A percentile compares a stretch with the other conserved stretches of the same genome.
Evolutionary conservation across 768 basidiomycete species (phyloP).

Genomic region (Cystobasidium onofrii): DNA sequence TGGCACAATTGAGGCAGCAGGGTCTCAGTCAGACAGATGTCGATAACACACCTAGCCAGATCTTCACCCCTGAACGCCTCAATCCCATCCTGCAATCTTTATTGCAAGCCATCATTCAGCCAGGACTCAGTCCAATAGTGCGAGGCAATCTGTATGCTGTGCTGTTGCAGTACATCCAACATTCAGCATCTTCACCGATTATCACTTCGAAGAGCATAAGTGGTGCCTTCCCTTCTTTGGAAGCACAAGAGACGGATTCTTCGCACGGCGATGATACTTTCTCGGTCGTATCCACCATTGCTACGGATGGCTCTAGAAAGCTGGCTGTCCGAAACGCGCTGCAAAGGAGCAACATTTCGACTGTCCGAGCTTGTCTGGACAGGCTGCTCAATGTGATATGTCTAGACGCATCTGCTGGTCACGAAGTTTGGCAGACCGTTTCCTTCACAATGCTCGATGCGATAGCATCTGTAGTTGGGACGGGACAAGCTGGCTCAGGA

Average conservation of each 20-base stretch:
- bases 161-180: constrained; percentile 80
- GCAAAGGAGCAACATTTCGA: constrained; percentile 57
- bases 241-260: constrained; percentile 27
- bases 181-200: constrained; percentile 22
- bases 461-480: constrained; percentile 59
- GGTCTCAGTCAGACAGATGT: constrained; percentile 50
- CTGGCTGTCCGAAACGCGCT: constrained; percentile 47
- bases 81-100: constrained; percentile 64
- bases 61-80: constrained; percentile 61
- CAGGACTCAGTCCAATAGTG: constrained; percentile 70
- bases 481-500: constrained; percentile 51
- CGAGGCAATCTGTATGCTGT: constrained; percentile 92
- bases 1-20: constrained; percentile 74
- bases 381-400: constrained; percentile 64
- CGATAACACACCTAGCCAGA: constrained; percentile 46
- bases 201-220: not conserved
- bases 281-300: constrained; percentile 40
- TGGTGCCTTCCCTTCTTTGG: not conserved
- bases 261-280: constrained; percentile 37
- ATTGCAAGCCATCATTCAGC: constrained; percentile 65
- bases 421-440: constrained; percentile 93
- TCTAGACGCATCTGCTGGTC: constrained; percentile 87
- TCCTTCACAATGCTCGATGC: constrained; percentile 85
- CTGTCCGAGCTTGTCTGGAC: constrained; percentile 64
- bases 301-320: constrained; percentile 45